Percentiles rank a stretch among this genome's conserved stretches.
Conservation (phyloP, 768 basidiomycete genomes). For the Tephrocybe sp. region DNA sequence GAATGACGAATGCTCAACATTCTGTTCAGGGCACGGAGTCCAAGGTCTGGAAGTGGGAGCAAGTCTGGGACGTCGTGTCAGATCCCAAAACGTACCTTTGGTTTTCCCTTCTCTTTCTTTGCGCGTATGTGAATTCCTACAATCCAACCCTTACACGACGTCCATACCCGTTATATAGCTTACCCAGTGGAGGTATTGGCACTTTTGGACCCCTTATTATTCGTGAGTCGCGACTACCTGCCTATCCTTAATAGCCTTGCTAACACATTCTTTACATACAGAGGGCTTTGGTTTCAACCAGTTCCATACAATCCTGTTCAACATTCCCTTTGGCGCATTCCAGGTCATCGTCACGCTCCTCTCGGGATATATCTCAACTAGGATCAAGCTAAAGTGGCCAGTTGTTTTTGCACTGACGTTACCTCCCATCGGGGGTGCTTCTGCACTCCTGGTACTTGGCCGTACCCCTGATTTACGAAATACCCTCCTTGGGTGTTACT, state of each 20-base stretch:
- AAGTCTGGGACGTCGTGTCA: slow-evolving; percentile 33
- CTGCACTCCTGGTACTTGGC: slow-evolving; percentile 30
- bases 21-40: slow-evolving; percentile 34
- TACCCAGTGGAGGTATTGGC: slow-evolving; percentile 38
- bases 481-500: slow-evolving; percentile 34
- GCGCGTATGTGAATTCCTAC: slow-evolving; percentile 27
- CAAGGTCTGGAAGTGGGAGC: slow-evolving; percentile 45
- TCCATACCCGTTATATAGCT: slow-evolving; percentile 14
- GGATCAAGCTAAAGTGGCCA: slow-evolving; percentile 37
- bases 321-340: slow-evolving; percentile 42
- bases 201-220: slow-evolving; percentile 45
- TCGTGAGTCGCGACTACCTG: slow-evolving; percentile 11
- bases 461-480: slow-evolving; percentile 25
- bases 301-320: slow-evolving; percentile 44
- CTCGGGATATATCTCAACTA: slow-evolving; percentile 32
- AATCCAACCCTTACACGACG: not conserved
- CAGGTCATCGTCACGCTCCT: slow-evolving; percentile 36
- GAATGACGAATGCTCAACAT: not conserved
- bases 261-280: slow-evolving; percentile 1
- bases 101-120: slow-evolving; percentile 39
- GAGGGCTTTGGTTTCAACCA: slow-evolving; percentile 40
- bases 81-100: slow-evolving; percentile 43
- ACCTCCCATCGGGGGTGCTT: slow-evolving; percentile 36
- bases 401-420: slow-evolving; percentile 34
- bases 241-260: not conserved